phyloP scores from a whole-genome alignment of 352 stramenopile species.

The Phytopythium kandeliae region DNA sequence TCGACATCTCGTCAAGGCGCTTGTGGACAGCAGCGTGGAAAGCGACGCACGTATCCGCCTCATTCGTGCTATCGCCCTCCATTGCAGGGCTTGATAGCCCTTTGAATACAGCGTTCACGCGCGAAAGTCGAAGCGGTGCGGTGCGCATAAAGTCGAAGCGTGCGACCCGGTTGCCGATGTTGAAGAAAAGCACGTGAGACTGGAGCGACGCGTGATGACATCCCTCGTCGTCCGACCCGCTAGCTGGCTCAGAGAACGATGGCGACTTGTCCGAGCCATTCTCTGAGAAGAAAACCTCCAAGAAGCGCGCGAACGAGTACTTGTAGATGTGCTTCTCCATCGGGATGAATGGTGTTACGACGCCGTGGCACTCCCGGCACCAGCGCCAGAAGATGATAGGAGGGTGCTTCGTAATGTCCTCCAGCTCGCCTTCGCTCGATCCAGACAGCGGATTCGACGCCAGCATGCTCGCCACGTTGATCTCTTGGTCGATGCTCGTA shows the following conservation, averaged over 20 bases:
- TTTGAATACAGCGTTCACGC: conserved; percentile 5
- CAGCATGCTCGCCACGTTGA: conserved; percentile 43
- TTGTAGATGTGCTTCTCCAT: conserved; percentile 94
- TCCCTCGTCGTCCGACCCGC: conserved; percentile 2
- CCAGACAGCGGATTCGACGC: conserved; percentile 23
- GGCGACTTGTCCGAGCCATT: conserved; percentile 35
- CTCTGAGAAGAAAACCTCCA: conserved; percentile 96
- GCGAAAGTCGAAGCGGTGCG: conserved; percentile 30
- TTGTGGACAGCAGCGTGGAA: conserved; percentile 4
- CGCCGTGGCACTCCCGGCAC: conserved; percentile 90
- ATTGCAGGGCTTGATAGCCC: conserved; percentile 3
- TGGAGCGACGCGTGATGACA: conserved; percentile 49
- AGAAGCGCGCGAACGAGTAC: conserved; percentile 96
- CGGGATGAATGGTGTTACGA: conserved; percentile 90
- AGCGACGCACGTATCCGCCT: neutral
- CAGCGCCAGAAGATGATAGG: conserved; percentile 97
- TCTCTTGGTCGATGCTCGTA: conserved; percentile 26
- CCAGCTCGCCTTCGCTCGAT: conserved; percentile 15
- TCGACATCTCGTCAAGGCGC: conserved; percentile 16
- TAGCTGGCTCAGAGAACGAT: conserved; percentile 11
- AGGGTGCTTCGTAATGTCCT: conserved; percentile 23
- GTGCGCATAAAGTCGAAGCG: conserved; percentile 56
- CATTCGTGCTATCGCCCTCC: neutral
- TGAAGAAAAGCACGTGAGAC: conserved; percentile 79
- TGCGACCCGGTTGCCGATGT: conserved; percentile 64